A percentile compares a stretch with the other conserved stretches of the same genome.
These are phyloP conservation scores for Stachybotrys echinatus DNA, from an alignment of 2,329 filamentous ascomycete genomes.

Conservation along the genomic window DNA sequence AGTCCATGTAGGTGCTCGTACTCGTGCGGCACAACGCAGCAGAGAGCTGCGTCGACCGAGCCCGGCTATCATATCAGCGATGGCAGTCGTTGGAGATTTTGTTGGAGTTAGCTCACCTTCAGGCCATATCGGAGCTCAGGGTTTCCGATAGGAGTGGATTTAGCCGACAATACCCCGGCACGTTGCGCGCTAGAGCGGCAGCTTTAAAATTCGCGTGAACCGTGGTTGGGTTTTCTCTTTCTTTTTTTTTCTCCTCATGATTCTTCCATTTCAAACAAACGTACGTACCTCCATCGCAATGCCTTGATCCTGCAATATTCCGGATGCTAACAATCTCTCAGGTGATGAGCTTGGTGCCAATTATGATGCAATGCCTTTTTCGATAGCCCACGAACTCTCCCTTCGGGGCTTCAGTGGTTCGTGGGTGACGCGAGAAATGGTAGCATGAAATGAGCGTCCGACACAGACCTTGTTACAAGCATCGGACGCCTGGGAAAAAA, in stretches of 20 bases:
- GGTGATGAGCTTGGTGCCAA: slow-evolving; percentile 99
- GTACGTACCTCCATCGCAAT: slow-evolving; percentile 52
- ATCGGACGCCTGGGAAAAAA: slow-evolving; percentile 95
- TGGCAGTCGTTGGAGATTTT: background rate
- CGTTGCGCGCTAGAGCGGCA: slow-evolving; percentile 1
- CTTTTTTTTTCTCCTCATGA: slow-evolving; percentile 63
- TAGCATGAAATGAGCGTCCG: slow-evolving; percentile 98
- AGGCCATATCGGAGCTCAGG: background rate
- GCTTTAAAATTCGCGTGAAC: slow-evolving; percentile 29
- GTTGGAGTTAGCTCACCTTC: background rate
- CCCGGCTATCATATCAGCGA: background rate
- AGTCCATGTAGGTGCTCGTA: background rate
- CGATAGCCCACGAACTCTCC: slow-evolving; percentile 74
- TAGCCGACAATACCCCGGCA: slow-evolving; percentile 21
- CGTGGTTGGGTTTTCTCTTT: slow-evolving; percentile 28
- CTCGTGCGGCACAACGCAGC: background rate
- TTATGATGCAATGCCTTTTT: slow-evolving; percentile 73
- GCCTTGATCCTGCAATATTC: slow-evolving; percentile 1
- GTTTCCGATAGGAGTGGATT: slow-evolving; percentile 1
- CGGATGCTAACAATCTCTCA: slow-evolving; percentile 36
- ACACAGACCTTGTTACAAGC: slow-evolving; percentile 98
- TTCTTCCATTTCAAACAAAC: slow-evolving; percentile 98
- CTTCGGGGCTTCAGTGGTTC: slow-evolving; percentile 85
- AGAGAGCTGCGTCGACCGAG: background rate
- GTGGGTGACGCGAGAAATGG: slow-evolving; percentile 57